Percentiles rank a stretch among this genome's conserved stretches.
Evolutionary conservation across 495 filamentous ascomycete species (phyloP).

Genomic region (Diplogelasinospora grovesii): DNA sequence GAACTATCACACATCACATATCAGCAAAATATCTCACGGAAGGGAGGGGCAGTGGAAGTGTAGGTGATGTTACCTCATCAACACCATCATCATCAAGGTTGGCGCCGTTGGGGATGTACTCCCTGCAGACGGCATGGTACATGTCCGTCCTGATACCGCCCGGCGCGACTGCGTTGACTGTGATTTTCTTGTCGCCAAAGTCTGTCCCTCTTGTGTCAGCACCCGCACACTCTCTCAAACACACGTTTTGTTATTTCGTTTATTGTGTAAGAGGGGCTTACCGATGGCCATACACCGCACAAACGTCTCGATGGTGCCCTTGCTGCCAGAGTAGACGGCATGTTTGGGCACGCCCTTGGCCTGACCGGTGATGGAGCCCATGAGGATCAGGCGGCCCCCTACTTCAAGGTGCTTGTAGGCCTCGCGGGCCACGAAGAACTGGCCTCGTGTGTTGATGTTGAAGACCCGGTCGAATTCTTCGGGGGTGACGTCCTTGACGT

Average conservation of each 20-base stretch:
- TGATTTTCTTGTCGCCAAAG: conserved; percentile 43
- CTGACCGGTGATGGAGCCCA: conserved; percentile 58
- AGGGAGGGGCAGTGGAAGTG: neutral
- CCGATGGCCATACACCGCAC: conserved; percentile 30
- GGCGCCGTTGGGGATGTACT: conserved; percentile 56
- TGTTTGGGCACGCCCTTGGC: conserved; percentile 58
- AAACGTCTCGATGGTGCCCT: conserved; percentile 33
- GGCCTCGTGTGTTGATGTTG: conserved; percentile 68
- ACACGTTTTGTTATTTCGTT: too few relatives aligned
- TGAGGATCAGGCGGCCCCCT: conserved; percentile 57
- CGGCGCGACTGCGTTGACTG: conserved; percentile 60
- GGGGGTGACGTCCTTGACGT: conserved; percentile 63
- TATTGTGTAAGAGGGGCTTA: conserved; percentile 5
- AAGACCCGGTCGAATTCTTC: conserved; percentile 74
- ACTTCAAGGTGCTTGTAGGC: conserved; percentile 56
- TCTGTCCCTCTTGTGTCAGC: conserved; percentile 19
- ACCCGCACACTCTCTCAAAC: too few relatives aligned
- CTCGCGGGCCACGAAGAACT: conserved; percentile 75
- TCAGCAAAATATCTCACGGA: neutral
- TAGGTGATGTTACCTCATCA: conserved; percentile 26
- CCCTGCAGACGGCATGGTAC: conserved; percentile 58
- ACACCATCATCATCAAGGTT: conserved; percentile 36
- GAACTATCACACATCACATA: conserved; percentile 25
- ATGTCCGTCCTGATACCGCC: conserved; percentile 66
- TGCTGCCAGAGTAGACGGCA: conserved; percentile 45